These are phyloP conservation scores for Carallia brachiata DNA, from an alignment of 345 rosid genomes.

Conservation along the genomic window DNA sequence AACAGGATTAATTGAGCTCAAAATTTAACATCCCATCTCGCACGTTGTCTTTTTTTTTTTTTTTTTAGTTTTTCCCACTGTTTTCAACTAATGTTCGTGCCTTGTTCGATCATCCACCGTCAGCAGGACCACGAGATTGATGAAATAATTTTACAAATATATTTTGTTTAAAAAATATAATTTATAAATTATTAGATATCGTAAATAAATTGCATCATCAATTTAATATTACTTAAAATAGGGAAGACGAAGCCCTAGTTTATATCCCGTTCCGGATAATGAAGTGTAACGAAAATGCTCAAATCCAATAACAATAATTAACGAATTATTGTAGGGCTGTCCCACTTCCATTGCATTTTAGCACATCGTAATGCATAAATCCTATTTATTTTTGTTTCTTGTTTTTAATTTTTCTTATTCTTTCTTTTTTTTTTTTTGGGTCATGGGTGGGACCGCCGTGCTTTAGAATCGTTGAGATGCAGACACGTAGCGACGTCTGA, in stretches of 20 bases:
- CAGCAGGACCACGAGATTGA: too few species aligned
- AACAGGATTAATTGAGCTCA: conserved; percentile 36
- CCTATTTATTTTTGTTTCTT: conserved; percentile 23
- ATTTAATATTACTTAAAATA: too few species aligned
- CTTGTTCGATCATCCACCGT: background rate
- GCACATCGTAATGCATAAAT: conserved; percentile 3
- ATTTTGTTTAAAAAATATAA: too few species aligned
- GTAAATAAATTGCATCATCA: too few species aligned
- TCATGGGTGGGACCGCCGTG: background rate
- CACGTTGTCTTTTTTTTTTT: conserved; percentile 38
- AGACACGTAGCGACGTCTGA: conserved; percentile 74
- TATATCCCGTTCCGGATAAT: too few species aligned
- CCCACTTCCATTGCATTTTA: conserved; percentile 10
- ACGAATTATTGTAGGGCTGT: conserved; percentile 24
- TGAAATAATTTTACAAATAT: too few species aligned
- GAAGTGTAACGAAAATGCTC: background rate
- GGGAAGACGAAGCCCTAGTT: too few species aligned
- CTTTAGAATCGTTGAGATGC: conserved; percentile 80
- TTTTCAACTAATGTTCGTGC: conserved; percentile 24
- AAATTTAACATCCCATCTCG: conserved; percentile 58
- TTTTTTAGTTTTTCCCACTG: background rate
- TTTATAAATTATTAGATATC: too few species aligned
- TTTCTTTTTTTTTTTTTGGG: too few species aligned
- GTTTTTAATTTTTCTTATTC: background rate
- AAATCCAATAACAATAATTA: conserved; percentile 21